phyloP scores from a whole-genome alignment of 768 basidiomycete genomes.

The Pleurotus eryngii region DNA sequence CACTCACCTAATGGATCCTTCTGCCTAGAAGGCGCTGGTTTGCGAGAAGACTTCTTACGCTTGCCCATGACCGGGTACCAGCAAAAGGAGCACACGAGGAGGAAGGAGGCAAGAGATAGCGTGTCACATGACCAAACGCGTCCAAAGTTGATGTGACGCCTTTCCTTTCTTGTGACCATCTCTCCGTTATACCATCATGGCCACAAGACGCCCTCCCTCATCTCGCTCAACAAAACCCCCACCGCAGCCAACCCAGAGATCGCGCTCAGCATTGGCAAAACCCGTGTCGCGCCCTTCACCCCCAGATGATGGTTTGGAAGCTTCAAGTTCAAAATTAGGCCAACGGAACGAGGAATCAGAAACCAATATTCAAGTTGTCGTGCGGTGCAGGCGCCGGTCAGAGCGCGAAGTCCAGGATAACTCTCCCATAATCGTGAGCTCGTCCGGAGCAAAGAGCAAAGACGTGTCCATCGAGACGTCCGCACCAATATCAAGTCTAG shows the following conservation, averaged over 20 bases:
- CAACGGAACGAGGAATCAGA: conserved; percentile 48
- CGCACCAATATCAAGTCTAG: conserved; percentile 62
- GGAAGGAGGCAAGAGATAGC: conserved; percentile 6
- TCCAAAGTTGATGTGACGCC: conserved; percentile 30
- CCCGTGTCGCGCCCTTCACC: conserved; percentile 26
- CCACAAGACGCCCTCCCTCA: conserved; percentile 55
- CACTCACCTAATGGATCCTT: conserved; percentile 71
- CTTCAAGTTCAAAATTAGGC: conserved; percentile 12
- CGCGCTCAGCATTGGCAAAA: conserved; percentile 49
- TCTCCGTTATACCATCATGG: conserved; percentile 39
- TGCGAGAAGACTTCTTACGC: conserved; percentile 86
- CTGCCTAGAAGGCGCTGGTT: conserved; percentile 64
- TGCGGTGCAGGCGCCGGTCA: conserved; percentile 85
- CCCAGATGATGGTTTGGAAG: conserved; percentile 18
- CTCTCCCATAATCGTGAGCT: conserved; percentile 83
- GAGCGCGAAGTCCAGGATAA: conserved; percentile 81
- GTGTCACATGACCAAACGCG: conserved; percentile 32
- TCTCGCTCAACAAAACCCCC: conserved; percentile 41
- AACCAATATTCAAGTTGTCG: conserved; percentile 90
- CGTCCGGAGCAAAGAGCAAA: conserved; percentile 70
- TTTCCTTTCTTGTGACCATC: conserved; percentile 3
- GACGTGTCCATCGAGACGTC: conserved; percentile 82
- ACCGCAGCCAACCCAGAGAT: conserved; percentile 31
- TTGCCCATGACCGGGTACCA: conserved; percentile 62
- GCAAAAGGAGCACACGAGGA: not conserved